Conservation (phyloP, 495 filamentous ascomycete species). For the Tuber microsphaerosporum region DNA sequence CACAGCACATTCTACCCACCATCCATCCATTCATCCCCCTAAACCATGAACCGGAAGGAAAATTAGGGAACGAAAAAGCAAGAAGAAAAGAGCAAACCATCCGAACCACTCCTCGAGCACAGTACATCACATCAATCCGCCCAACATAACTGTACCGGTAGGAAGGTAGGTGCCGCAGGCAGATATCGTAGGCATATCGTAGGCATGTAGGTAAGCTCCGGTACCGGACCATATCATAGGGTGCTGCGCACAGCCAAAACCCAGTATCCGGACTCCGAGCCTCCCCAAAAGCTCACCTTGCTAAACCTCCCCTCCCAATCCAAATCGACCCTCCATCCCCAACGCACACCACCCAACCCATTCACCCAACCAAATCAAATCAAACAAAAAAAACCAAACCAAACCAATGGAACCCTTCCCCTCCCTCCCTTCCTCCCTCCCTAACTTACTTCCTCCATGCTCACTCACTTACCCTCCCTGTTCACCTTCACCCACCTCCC, state of each 20-base stretch:
- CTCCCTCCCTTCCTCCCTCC: no score
- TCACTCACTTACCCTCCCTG: not conserved
- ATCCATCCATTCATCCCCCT: no score
- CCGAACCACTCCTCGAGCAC: not conserved
- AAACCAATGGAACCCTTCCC: not conserved
- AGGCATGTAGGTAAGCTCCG: not conserved
- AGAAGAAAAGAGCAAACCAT: not conserved
- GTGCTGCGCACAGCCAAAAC: not conserved
- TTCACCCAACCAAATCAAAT: not conserved
- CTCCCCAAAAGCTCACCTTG: not conserved
- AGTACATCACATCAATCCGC: not conserved
- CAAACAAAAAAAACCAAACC: not conserved
- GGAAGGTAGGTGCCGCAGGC: not conserved
- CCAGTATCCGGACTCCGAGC: not conserved
- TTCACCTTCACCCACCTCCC: not conserved
- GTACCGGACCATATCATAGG: no score
- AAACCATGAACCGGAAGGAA: not conserved
- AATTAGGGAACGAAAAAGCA: not conserved
- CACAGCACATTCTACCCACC: not conserved
- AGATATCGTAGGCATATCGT: not conserved
- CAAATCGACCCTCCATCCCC: not conserved
- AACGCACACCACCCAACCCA: not conserved
- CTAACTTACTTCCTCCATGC: not conserved
- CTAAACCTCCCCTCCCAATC: no score
- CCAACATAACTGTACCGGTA: not conserved